A percentile compares a stretch with the other conserved stretches of the same genome.
phyloP scores from a whole-genome alignment of 1,284 basidiomycete genomes.

The Flammula alnicola region DNA sequence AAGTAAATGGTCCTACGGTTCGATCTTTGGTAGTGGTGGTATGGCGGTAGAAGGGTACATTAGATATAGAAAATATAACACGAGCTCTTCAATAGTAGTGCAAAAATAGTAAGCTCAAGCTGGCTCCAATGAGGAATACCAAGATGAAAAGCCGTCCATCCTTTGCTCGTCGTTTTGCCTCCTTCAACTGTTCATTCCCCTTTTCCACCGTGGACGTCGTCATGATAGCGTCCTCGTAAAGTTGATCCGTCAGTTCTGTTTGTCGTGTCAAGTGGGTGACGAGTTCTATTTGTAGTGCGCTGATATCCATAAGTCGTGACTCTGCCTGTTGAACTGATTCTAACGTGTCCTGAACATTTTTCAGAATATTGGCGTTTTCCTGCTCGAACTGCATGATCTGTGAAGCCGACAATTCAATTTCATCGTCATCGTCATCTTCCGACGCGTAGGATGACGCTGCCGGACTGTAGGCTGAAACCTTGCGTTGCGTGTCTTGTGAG shows the following conservation, averaged over 20 bases:
- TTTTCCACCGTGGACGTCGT: constrained; percentile 84
- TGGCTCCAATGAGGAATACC: constrained; percentile 86
- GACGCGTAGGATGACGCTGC: constrained; percentile 42
- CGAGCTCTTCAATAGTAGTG: constrained; percentile 68
- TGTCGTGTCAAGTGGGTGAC: constrained; percentile 85
- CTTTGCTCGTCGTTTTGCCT: constrained; percentile 80
- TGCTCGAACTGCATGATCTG: constrained; percentile 92
- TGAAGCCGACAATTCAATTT: constrained; percentile 76
- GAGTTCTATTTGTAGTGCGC: constrained; percentile 87
- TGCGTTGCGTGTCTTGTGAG: constrained; percentile 29
- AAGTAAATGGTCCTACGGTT: constrained; percentile 10
- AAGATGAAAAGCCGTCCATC: constrained; percentile 85
- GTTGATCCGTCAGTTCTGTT: constrained; percentile 86
- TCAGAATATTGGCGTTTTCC: constrained; percentile 86
- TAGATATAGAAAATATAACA: constrained; percentile 20
- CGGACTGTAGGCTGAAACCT: constrained; percentile 34
- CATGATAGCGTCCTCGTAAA: constrained; percentile 88
- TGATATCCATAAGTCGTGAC: constrained; percentile 86
- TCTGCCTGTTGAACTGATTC: constrained; percentile 90
- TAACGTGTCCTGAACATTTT: constrained; percentile 81
- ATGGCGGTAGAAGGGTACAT: constrained; percentile 13
- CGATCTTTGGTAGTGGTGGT: neutral
- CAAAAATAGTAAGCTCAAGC: constrained; percentile 84
- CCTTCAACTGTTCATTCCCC: constrained; percentile 85
- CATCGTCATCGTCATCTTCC: constrained; percentile 75